Conservation (phyloP, 2,329 filamentous ascomycete genomes). For the Phoma sp. region DNA sequence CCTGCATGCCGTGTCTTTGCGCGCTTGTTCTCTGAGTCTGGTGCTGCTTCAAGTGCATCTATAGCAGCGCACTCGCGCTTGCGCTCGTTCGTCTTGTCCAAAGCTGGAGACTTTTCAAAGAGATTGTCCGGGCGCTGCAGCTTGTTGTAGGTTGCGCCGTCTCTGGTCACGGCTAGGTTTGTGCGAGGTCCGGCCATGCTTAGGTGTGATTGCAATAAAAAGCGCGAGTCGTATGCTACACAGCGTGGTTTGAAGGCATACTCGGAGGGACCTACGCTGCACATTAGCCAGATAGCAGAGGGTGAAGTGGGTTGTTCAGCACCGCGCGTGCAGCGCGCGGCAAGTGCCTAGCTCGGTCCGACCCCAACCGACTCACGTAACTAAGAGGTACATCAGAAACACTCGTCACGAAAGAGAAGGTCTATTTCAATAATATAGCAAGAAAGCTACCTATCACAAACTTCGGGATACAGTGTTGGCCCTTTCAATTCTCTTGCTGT, state of each 20-base stretch:
- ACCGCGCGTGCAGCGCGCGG: too few relatives aligned
- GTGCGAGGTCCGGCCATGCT: constrained; percentile 34
- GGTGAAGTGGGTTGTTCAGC: neutral
- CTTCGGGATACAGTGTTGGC: too few relatives aligned
- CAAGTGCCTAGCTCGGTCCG: too few relatives aligned
- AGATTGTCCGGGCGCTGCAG: constrained; percentile 42
- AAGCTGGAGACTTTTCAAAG: constrained; percentile 10
- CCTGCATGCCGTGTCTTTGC: constrained; percentile 5
- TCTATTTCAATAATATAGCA: neutral
- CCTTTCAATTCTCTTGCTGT: neutral
- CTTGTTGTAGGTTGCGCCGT: constrained; percentile 47
- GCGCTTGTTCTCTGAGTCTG: constrained; percentile 24
- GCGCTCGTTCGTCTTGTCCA: constrained; percentile 24
- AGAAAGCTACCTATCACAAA: too few relatives aligned
- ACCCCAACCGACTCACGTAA: too few relatives aligned
- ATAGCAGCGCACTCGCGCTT: constrained; percentile 27
- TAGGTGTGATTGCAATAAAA: too few relatives aligned
- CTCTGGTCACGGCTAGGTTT: constrained; percentile 41
- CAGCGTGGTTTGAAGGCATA: too few relatives aligned
- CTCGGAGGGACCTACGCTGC: too few relatives aligned
- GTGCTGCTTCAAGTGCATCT: neutral
- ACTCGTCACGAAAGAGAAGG: neutral
- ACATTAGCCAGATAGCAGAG: too few relatives aligned
- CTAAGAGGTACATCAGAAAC: too few relatives aligned
- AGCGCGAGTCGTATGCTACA: too few relatives aligned